Evolutionary conservation across 78 protist genomes (phyloP).

Genomic region (Chrysochromulina tobinii): DNA sequence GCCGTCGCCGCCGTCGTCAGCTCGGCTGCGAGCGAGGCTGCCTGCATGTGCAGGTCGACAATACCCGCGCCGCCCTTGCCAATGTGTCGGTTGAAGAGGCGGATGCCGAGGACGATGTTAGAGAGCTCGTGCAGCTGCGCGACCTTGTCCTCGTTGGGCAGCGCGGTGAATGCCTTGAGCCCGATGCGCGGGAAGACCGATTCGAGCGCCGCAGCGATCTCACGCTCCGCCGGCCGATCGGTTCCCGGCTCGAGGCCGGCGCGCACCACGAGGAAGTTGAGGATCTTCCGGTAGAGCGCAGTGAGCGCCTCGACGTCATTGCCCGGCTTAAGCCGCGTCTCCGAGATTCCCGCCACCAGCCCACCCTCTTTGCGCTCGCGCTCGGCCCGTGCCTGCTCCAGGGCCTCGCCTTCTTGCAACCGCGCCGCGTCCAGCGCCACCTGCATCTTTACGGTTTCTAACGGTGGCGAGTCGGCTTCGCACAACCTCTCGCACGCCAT

Average conservation of each 20-base stretch:
- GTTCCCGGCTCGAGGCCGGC: background rate
- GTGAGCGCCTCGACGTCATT: conserved; percentile 13
- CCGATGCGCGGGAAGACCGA: conserved; percentile 25
- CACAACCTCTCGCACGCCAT: background rate
- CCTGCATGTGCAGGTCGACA: background rate
- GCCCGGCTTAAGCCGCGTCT: background rate
- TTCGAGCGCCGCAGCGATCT: conserved; percentile 28
- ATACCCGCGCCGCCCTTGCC: conserved; percentile 32
- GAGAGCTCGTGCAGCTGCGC: conserved; percentile 12
- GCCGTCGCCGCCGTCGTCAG: too few relatives aligned
- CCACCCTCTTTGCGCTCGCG: background rate
- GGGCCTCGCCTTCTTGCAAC: background rate
- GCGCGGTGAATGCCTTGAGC: conserved; percentile 1
- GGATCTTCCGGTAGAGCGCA: background rate
- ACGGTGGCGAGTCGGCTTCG: background rate
- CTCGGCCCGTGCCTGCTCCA: background rate
- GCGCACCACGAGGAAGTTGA: background rate
- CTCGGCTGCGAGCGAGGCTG: background rate
- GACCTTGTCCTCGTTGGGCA: background rate
- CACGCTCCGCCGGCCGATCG: conserved; percentile 17
- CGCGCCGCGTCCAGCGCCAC: background rate
- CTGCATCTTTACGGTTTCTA: conserved; percentile 19
- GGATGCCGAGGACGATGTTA: conserved; percentile 34
- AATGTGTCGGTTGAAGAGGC: conserved; percentile 22
- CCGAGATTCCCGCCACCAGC: background rate